These are phyloP conservation scores for Carex myosuroides DNA, from an alignment of 176 grass and related monocot species.

Conservation along the genomic window DNA sequence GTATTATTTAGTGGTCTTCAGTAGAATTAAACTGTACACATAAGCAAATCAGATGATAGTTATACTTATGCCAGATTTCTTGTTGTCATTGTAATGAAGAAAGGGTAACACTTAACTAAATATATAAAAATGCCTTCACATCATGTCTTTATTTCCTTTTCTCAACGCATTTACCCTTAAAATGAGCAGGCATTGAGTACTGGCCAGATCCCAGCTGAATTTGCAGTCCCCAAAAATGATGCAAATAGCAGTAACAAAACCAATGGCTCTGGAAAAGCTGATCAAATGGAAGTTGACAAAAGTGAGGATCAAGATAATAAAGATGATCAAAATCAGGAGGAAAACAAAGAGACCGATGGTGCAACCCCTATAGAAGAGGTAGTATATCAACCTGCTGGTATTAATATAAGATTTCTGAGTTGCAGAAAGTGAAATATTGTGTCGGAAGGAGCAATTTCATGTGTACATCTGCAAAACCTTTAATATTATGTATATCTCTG, in stretches of 20 bases:
- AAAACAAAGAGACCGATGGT: conserved; percentile 35
- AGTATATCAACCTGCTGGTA: neutral
- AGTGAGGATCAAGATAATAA: conserved; percentile 27
- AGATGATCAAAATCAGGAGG: conserved; percentile 38
- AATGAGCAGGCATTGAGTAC: conserved; percentile 65
- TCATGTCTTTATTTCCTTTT: neutral
- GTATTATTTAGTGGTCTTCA: no score
- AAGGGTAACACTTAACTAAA: neutral
- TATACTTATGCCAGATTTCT: neutral
- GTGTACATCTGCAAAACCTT: neutral
- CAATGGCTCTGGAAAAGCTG: conserved; percentile 38
- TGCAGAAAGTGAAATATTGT: neutral
- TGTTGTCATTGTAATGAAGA: neutral
- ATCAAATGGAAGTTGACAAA: conserved; percentile 64
- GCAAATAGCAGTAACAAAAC: conserved; percentile 29
- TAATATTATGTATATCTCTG: neutral
- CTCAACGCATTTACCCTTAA: neutral
- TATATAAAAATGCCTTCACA: neutral
- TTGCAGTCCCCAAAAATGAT: conserved; percentile 56
- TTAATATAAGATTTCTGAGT: neutral
- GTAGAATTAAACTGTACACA: neutral
- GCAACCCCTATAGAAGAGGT: conserved; percentile 52
- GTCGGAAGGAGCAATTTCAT: neutral
- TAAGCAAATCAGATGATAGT: neutral
- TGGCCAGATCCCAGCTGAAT: conserved; percentile 77